These are phyloP conservation scores for Voacanga thouarsii DNA, from an alignment of 257 asterid species.

Conservation along the genomic window DNA sequence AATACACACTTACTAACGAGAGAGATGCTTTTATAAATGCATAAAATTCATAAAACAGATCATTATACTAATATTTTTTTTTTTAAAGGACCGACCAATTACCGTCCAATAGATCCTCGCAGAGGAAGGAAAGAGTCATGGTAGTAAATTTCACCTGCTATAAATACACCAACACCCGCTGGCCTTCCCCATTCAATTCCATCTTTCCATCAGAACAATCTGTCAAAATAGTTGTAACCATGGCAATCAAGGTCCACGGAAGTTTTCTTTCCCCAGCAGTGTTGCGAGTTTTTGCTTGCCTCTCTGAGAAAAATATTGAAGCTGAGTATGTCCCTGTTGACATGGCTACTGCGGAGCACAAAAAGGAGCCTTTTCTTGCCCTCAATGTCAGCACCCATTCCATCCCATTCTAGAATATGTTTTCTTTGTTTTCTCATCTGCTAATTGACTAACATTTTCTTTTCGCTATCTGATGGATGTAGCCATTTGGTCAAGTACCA, in stretches of 20 bases:
- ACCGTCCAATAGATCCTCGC: too few relatives aligned
- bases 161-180: too few relatives aligned
- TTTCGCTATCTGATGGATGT: neutral
- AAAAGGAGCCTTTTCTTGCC: slow-evolving; percentile 44
- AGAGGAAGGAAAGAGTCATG: too few relatives aligned
- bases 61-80: too few relatives aligned
- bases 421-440: neutral
- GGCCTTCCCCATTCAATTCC: too few relatives aligned
- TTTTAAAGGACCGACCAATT: too few relatives aligned
- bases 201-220: neutral
- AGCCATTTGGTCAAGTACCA: slow-evolving; percentile 57
- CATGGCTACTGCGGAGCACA: slow-evolving; percentile 44
- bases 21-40: too few relatives aligned
- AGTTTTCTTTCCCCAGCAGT: slow-evolving; percentile 32
- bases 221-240: neutral
- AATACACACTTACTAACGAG: too few relatives aligned
- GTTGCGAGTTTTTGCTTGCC: slow-evolving; percentile 38
- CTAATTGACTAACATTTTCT: neutral
- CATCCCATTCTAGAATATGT: neutral
- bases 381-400: slow-evolving; percentile 37
- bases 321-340: slow-evolving; percentile 38
- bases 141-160: too few relatives aligned
- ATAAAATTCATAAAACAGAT: too few relatives aligned
- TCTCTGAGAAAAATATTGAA: slow-evolving; percentile 45
- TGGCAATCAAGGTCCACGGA: slow-evolving; percentile 57